phyloP scores from a whole-genome alignment of 1,284 basidiomycete species.

The Cutaneotrichosporon sp. region DNA sequence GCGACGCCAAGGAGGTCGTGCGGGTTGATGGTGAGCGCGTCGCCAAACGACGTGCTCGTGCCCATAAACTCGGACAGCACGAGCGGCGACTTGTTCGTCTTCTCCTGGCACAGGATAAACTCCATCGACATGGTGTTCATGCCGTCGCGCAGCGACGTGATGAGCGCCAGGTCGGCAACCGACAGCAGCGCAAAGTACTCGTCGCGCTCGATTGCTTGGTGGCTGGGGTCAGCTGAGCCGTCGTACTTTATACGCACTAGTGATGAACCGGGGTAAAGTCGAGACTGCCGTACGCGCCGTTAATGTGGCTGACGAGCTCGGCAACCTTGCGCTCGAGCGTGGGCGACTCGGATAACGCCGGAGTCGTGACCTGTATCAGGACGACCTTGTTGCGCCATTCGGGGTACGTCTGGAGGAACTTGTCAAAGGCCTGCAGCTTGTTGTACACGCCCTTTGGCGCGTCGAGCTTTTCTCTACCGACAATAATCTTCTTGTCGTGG shows the following conservation, averaged over 20 bases:
- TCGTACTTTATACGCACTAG: constrained; percentile 58
- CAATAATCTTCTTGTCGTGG: constrained; percentile 96
- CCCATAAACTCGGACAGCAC: constrained; percentile 98
- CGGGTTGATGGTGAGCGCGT: constrained; percentile 49
- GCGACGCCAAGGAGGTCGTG: constrained; percentile 69
- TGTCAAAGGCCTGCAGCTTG: constrained; percentile 95
- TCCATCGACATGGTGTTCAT: constrained; percentile 99
- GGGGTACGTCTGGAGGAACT: constrained; percentile 86
- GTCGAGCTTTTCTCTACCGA: constrained; percentile 97
- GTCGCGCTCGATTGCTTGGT: constrained; percentile 94
- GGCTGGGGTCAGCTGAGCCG: constrained; percentile 52
- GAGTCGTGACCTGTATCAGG: constrained; percentile 78
- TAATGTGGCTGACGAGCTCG: constrained; percentile 93
- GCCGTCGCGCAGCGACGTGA: constrained; percentile 92
- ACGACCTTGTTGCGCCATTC: constrained; percentile 87
- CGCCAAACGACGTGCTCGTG: constrained; percentile 54
- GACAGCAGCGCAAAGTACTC: constrained; percentile 97
- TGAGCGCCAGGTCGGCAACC: constrained; percentile 90
- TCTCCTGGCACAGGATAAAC: constrained; percentile 88
- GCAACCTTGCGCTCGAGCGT: constrained; percentile 91
- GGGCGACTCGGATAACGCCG: constrained; percentile 87
- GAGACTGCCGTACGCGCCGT: constrained; percentile 88
- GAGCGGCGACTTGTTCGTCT: constrained; percentile 70
- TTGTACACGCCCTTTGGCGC: constrained; percentile 96
- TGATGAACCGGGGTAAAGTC: constrained; percentile 99